These are phyloP conservation scores for Pseudocercospora pini-densiflorae DNA, from an alignment of 2,329 filamentous ascomycete species.

Conservation along the genomic window DNA sequence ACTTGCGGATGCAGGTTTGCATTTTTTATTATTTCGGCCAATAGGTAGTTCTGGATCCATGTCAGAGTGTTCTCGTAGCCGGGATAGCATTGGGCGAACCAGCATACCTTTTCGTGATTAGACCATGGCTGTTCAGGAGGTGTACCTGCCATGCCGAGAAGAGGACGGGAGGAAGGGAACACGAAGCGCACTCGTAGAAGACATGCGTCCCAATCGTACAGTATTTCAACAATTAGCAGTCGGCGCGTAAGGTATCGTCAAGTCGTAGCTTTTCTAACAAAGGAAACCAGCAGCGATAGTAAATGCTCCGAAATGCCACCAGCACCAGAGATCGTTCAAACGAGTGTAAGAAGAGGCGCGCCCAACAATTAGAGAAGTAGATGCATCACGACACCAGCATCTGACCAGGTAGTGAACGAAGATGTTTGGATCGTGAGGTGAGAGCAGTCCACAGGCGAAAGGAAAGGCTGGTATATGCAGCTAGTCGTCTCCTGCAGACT, in stretches of 20 bases:
- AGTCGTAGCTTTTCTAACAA: conserved; percentile 35
- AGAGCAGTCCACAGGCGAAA: conserved; percentile 22
- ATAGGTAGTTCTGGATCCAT: conserved; percentile 44
- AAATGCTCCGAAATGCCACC: conserved; percentile 23
- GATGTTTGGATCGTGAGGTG: conserved; percentile 26
- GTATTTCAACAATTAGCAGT: conserved; percentile 29
- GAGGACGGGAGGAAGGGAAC: conserved; percentile 37
- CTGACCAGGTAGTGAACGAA: conserved; percentile 29
- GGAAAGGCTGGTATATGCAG: conserved; percentile 29
- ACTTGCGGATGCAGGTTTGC: conserved; percentile 49
- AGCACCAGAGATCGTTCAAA: conserved; percentile 30
- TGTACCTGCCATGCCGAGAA: conserved; percentile 47
- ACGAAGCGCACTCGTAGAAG: conserved; percentile 35
- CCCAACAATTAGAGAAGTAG: conserved; percentile 31
- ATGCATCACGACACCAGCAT: conserved; percentile 34
- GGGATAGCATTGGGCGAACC: conserved; percentile 13
- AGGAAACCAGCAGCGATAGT: conserved; percentile 32
- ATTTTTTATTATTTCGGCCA: conserved; percentile 58
- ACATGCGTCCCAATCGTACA: conserved; percentile 36
- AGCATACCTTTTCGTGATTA: conserved; percentile 53
- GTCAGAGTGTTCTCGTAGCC: conserved; percentile 23
- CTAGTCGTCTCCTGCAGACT: conserved; percentile 21
- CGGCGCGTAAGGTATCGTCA: conserved; percentile 36
- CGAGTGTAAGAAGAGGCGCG: conserved; percentile 40
- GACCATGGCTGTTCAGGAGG: conserved; percentile 49